A percentile compares a stretch with the other conserved stretches of the same genome.
Conservation (phyloP, 345 rosid species). For the Eucalyptus globulus region DNA sequence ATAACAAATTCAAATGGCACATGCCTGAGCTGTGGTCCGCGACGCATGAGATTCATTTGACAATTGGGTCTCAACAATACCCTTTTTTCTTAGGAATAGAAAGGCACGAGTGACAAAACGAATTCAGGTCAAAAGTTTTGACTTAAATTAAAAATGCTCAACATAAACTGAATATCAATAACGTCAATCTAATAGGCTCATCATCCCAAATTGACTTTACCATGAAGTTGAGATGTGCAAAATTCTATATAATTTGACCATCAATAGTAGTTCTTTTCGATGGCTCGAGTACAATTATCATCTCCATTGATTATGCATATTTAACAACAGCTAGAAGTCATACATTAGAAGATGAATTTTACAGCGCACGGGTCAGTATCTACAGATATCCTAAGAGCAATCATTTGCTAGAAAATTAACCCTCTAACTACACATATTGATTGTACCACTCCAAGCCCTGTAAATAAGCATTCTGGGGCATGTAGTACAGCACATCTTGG, state of each 20-base stretch:
- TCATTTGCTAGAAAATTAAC: neutral
- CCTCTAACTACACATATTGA: neutral
- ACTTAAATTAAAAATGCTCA: too few relatives aligned
- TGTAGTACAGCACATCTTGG: conserved; percentile 7
- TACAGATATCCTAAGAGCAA: neutral
- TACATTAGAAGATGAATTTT: neutral
- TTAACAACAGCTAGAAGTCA: neutral
- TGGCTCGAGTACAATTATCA: neutral
- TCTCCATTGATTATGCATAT: neutral
- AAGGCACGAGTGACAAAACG: neutral
- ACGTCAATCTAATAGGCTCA: neutral
- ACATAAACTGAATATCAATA: neutral
- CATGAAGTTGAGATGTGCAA: neutral
- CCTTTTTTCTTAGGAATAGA: too few relatives aligned
- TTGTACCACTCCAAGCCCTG: neutral
- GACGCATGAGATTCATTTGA: too few relatives aligned
- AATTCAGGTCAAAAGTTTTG: neutral
- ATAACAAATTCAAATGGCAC: neutral
- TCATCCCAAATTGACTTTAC: neutral
- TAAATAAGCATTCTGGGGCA: neutral
- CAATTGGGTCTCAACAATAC: too few relatives aligned
- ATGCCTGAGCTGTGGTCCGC: too few relatives aligned
- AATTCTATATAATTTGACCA: neutral
- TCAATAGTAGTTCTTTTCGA: neutral
- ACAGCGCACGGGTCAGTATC: neutral